A percentile compares a stretch with the other conserved stretches of the same genome.
phyloP scores from a whole-genome alignment of 148 eudicot genomes.

The Fagopyrum tataricum region DNA sequence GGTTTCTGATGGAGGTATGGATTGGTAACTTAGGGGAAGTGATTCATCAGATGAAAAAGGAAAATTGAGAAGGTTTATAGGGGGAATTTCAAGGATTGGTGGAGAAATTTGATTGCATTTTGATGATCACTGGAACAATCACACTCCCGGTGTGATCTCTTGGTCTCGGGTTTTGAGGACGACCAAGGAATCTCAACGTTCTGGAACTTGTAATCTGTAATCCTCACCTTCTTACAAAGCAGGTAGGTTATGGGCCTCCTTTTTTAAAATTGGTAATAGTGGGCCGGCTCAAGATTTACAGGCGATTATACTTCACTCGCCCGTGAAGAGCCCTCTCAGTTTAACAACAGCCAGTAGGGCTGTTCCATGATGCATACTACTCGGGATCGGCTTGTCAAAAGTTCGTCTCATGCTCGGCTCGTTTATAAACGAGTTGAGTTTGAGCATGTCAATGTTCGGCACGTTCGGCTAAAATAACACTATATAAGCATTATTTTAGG shows the following conservation, averaged over 20 bases:
- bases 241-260: neutral
- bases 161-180: neutral
- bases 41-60: neutral
- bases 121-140: neutral
- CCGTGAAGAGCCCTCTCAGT: neutral
- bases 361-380: too few species aligned
- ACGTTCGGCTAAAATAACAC: too few species aligned
- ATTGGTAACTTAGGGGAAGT: neutral
- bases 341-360: too few species aligned
- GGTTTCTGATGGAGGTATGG: neutral
- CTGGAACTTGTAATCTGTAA: neutral
- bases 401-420: too few species aligned
- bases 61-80: neutral
- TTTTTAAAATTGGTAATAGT: neutral
- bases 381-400: too few species aligned
- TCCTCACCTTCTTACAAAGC: neutral
- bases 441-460: too few species aligned
- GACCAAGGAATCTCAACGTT: slow-evolving; percentile 3
- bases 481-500: too few species aligned
- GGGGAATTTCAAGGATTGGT: neutral
- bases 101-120: neutral
- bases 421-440: too few species aligned
- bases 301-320: neutral
- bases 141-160: neutral
- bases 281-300: neutral